Evolutionary conservation across 257 asterid genomes (phyloP).

Genomic region (Capsicum baccatum): DNA sequence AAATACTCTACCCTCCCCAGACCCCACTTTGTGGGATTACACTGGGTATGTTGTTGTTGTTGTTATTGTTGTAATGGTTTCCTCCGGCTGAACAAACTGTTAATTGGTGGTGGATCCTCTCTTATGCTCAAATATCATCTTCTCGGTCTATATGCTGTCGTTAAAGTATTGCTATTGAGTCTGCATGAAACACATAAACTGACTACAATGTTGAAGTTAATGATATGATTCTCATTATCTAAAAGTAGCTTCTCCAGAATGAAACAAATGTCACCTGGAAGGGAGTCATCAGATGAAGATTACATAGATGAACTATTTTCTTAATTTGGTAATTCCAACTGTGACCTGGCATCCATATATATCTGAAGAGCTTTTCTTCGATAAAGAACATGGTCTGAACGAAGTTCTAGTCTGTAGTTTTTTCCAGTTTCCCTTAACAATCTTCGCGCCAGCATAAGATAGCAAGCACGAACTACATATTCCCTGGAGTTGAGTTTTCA

Average conservation of each 20-base stretch:
- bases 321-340: not conserved
- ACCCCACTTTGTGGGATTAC: not conserved
- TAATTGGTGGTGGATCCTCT: conserved; percentile 12
- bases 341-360: not conserved
- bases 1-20: not conserved
- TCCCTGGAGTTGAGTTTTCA: not conserved
- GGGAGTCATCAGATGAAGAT: conserved; percentile 17
- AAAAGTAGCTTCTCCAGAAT: not conserved
- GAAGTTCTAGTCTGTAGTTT: not conserved
- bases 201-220: not conserved
- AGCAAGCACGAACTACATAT: not conserved
- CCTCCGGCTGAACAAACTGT: not conserved
- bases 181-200: conserved; percentile 7
- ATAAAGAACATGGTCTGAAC: not conserved
- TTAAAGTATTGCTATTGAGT: not conserved
- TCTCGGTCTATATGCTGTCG: not conserved
- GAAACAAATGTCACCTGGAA: not conserved
- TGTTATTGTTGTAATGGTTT: not conserved
- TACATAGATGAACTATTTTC: not conserved
- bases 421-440: not conserved
- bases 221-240: conserved; percentile 13
- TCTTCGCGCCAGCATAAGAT: not conserved
- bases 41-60: not conserved
- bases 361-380: not conserved
- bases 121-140: conserved; percentile 12